Base-by-base conservation (phyloP, 331 rosid species). In the Malus hybrid region DNA sequence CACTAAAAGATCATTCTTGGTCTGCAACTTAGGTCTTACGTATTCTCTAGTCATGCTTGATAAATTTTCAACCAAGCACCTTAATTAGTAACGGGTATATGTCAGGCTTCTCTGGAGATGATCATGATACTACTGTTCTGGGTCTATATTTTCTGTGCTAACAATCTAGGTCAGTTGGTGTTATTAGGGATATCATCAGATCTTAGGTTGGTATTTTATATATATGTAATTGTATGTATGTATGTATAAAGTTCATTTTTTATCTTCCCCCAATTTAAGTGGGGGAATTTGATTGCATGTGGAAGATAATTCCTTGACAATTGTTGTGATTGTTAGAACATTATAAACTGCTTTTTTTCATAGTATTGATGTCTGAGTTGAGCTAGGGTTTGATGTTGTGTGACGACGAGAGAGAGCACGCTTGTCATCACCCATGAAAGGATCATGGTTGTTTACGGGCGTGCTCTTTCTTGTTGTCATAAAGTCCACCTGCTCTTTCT, bases 391-490 rank as follows among this genome's bases (percentile, higher is more conserved):
- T 56, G 34, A 63, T 7, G 33, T 32, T 65, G 72, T 10, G 12
- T 75, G 79, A 65, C 65, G 33, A 65, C 10, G 79, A 66, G 79
- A 75, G 72, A 65, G 73, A 65, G 73, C 73, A 65, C 73, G 27
- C 65, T 75, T 75, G 79, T 80, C 67, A n/a, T 56, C 73, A 68
- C 63, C 33, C 75, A 67, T 80, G 79, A 31, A 62, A 34, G 1
- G 27, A 29, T 3, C 75, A 61, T 80, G 71, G n/a, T 6, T 73
- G 79, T 74, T 29, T 75, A 80, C 79, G 1, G 34, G 79, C 79
- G 71, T 79, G 83, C 79, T 67, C 75, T 28, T 36, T 22, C 71
- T 33, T n/a, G 33, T 73, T 52, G 83, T 74, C 79, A 80, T 74
- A 62, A 71, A 27, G 12, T 33, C 13, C 7, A 27, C 36, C 7